These are phyloP conservation scores for Magnolia officinalis DNA, from an alignment of 164 flowering plant genomes.

Conservation along the genomic window DNA sequence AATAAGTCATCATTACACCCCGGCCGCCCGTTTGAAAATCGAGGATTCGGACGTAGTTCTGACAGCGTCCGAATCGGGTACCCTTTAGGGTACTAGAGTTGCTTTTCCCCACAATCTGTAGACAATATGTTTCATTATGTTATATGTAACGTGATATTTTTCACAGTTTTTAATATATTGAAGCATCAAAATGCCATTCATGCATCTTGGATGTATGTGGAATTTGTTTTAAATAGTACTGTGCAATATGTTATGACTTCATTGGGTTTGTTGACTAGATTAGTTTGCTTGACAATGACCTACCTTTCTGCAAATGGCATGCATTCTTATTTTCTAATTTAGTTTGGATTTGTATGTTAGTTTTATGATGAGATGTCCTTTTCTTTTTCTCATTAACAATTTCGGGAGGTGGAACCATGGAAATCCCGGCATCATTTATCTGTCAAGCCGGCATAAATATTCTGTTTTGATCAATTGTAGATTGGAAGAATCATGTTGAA, in stretches of 20 bases:
- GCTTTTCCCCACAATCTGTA: too few relatives aligned
- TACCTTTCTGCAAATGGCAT: background rate
- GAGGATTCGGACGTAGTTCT: too few relatives aligned
- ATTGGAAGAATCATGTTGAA: conserved; percentile 21
- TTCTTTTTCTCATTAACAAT: background rate
- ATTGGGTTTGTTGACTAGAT: background rate
- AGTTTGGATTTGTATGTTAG: background rate
- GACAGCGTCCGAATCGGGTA: too few relatives aligned
- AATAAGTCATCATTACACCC: too few relatives aligned
- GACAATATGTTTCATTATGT: too few relatives aligned
- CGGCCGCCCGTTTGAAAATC: too few relatives aligned
- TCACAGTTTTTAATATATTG: background rate
- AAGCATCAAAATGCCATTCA: background rate
- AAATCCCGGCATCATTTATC: background rate
- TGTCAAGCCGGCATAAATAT: background rate
- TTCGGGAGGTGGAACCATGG: too few relatives aligned
- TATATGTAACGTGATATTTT: too few relatives aligned
- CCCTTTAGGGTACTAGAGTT: too few relatives aligned
- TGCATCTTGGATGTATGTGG: background rate
- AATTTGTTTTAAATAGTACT: too few relatives aligned
- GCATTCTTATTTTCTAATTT: background rate
- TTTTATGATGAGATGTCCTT: background rate
- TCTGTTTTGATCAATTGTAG: conserved; percentile 26
- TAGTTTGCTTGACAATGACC: background rate
- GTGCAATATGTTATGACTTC: too few relatives aligned